A percentile compares a stretch with the other conserved stretches of the same genome.
These are phyloP conservation scores for Penicillium bovifimosum DNA, from an alignment of 495 filamentous ascomycete species.

Conservation along the genomic window DNA sequence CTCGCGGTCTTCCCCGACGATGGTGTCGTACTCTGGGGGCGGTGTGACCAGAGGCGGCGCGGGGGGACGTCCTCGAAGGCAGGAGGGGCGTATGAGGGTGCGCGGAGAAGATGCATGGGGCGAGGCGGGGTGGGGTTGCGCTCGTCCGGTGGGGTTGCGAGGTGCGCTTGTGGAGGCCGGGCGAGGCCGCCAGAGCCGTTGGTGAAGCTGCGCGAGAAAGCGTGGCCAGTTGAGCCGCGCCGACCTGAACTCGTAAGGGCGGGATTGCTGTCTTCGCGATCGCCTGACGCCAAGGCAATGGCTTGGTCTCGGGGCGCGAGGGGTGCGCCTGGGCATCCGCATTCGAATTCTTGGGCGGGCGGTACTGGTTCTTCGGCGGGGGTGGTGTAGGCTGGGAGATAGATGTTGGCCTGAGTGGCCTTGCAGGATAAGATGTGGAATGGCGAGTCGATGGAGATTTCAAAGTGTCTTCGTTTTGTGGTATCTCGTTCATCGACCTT, in stretches of 20 bases:
- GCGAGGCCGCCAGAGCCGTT: constrained; percentile 42
- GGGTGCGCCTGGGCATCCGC: constrained; percentile 71
- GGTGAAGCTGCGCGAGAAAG: constrained; percentile 41
- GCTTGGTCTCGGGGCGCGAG: constrained; percentile 33
- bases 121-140: constrained; percentile 32
- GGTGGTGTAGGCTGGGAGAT: constrained; percentile 76
- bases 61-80: constrained; percentile 86
- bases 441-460: constrained; percentile 97
- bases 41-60: constrained; percentile 80
- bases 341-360: constrained; percentile 52
- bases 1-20: constrained; percentile 75
- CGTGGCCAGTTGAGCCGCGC: constrained; percentile 15
- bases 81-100: constrained; percentile 84
- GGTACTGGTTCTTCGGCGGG: constrained; percentile 46
- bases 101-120: constrained; percentile 86
- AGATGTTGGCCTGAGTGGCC: constrained; percentile 85
- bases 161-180: constrained; percentile 44
- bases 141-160: constrained; percentile 41
- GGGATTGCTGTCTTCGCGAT: constrained; percentile 20
- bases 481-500: constrained; percentile 78
- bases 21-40: constrained; percentile 79
- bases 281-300: constrained; percentile 31
- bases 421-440: constrained; percentile 94
- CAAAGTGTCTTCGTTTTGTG: constrained; percentile 83
- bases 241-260: constrained; percentile 14